A percentile compares a stretch with the other conserved stretches of the same genome.
These are phyloP conservation scores for Cercospora zeina DNA, from an alignment of 2,329 filamentous ascomycete genomes.

Conservation along the genomic window DNA sequence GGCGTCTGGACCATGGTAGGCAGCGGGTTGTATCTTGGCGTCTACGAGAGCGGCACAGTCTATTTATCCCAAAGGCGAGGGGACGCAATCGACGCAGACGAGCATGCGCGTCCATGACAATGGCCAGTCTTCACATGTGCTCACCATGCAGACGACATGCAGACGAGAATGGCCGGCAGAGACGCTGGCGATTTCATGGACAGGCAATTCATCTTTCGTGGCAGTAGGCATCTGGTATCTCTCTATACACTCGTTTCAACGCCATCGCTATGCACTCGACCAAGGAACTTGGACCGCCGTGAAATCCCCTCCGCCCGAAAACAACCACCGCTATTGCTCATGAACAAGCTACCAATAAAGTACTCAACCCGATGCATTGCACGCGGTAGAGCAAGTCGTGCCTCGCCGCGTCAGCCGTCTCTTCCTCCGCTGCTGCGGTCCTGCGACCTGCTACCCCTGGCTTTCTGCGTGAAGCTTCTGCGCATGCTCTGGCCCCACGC, in stretches of 20 bases:
- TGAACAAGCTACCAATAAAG: not conserved
- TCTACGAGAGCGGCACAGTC: constrained; percentile 76
- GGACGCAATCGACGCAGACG: constrained; percentile 42
- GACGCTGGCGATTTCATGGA: no score
- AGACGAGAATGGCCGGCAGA: no score
- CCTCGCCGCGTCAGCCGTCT: not conserved
- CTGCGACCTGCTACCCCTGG: not conserved
- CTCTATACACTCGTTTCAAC: not conserved
- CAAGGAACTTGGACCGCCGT: not conserved
- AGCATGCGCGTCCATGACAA: constrained; percentile 22
- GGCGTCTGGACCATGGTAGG: constrained; percentile 79
- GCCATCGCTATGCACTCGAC: constrained; percentile 9
- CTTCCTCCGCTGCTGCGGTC: not conserved
- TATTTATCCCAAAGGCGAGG: constrained; percentile 50
- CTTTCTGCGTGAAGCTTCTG: constrained; percentile 69
- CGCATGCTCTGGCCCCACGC: constrained; percentile 92
- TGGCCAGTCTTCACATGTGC: not conserved
- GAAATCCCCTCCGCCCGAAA: not conserved
- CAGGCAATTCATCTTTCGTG: no score
- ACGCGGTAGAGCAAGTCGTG: not conserved
- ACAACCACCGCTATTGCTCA: not conserved
- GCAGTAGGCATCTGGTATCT: constrained; percentile 3
- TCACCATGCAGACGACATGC: not conserved
- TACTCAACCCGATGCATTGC: not conserved
- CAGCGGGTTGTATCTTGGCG: constrained; percentile 79